Evolutionary conservation across 176 grass and related monocot species (phyloP).

Genomic region (Aegilops umbellulata): DNA sequence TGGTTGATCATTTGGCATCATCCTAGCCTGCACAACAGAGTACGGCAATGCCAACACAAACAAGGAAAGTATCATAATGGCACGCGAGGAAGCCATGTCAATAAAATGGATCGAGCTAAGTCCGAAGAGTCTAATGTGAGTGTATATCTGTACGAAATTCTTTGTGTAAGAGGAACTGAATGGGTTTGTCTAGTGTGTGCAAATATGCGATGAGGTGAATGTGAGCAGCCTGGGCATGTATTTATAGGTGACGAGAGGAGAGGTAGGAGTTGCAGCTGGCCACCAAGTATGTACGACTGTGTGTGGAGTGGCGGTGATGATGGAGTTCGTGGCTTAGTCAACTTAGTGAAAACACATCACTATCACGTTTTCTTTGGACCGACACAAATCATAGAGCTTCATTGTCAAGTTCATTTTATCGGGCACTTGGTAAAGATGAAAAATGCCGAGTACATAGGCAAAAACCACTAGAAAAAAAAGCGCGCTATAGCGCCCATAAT

Average conservation of each 20-base stretch:
- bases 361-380: not conserved
- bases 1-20: conserved; percentile 19
- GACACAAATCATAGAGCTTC: not conserved
- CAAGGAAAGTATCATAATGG: conserved; percentile 26
- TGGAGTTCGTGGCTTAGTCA: conserved; percentile 19
- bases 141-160: not conserved
- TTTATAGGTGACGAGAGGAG: conserved; percentile 8
- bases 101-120: not conserved
- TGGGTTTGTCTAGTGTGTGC: not conserved
- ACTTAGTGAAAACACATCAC: conserved; percentile 21
- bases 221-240: conserved; percentile 8
- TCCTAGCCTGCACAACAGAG: conserved; percentile 28
- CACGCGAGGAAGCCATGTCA: conserved; percentile 27
- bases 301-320: conserved; percentile 5
- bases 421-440: too few relatives aligned
- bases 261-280: not conserved
- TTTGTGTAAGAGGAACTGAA: not conserved
- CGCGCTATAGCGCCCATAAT: too few relatives aligned
- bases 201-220: conserved; percentile 15
- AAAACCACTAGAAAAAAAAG: too few relatives aligned
- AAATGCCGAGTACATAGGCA: too few relatives aligned
- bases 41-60: conserved; percentile 18
- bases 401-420: too few relatives aligned
- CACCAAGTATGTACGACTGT: not conserved
- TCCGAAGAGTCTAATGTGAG: not conserved